Conservation (phyloP, 2,329 filamentous ascomycete species). For the Alternaria sp. region DNA sequence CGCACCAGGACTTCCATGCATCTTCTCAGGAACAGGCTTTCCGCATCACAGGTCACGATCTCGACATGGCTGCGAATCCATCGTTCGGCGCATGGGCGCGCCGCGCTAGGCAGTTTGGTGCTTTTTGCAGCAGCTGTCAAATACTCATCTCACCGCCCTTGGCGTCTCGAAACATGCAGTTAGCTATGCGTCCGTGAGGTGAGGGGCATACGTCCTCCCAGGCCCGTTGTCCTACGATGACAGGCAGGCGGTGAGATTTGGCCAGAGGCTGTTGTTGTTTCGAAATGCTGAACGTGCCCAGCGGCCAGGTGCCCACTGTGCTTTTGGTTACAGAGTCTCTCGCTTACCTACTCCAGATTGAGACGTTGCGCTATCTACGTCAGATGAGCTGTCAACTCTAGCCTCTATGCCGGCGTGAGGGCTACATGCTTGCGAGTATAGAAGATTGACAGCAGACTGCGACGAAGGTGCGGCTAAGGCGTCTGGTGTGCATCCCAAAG, state of each 20-base stretch:
- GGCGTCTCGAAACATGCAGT: conserved; percentile 3
- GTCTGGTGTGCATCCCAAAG: conserved; percentile 7
- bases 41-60: conserved; percentile 3
- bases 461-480: conserved; percentile 10
- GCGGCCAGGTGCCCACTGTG: not conserved
- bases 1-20: conserved; percentile 11
- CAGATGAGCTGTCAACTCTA: not conserved
- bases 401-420: not conserved
- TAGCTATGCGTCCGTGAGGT: conserved; percentile 1
- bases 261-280: not conserved
- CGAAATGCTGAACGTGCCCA: not conserved
- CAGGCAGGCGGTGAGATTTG: conserved; percentile 8
- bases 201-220: conserved; percentile 5
- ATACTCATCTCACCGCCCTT: conserved; percentile 3
- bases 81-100: conserved; percentile 19
- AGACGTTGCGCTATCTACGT: not conserved
- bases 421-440: not conserved
- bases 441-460: not conserved
- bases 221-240: not conserved
- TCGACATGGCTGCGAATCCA: conserved; percentile 19
- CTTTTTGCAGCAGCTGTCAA: conserved; percentile 16
- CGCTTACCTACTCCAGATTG: not conserved
- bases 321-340: conserved; percentile 1
- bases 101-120: conserved; percentile 13
- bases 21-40: conserved; percentile 17